Base-by-base conservation (phyloP, 495 filamentous ascomycete species). In the Trichoderma asperelloides region DNA sequence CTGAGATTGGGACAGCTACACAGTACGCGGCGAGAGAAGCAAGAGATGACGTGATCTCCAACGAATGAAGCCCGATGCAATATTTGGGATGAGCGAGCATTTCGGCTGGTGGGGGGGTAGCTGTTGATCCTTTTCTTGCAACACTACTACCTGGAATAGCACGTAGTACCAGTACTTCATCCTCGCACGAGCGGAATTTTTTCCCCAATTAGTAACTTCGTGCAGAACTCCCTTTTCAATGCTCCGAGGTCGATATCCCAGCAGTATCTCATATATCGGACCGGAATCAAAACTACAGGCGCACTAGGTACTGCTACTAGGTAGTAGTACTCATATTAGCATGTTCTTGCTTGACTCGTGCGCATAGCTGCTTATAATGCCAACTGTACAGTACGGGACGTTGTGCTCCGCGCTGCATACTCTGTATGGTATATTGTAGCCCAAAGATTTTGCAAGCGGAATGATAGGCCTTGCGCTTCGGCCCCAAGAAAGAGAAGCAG, bases 301-400 rank as follows among this genome's bases (percentile, higher is more conserved):
- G 33, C 33, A 37, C 33, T 37, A 37, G 33, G 33, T 37, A 37
- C 33, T 37, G 33, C 43, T 47, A 55, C 49, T 25, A n/a, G 3
- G 49, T 27, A n/a, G 9, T 60, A 60, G 55, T 30, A 28, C 55
- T 60, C n/a, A 12, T 18, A 8, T 51, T 60, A 60, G 55, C 27
- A 60, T 30, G 27, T 25, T 60, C 55, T 25, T 60, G 55, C 55
- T 60, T 60, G 55, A 60, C 55, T 60, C 55, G 55, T 30, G 55
- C 55, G 55, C 55, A 60, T 28, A n/a, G 49, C 49, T 25, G n/a
- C 43, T 16, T 3, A 47, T 47, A 15, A 3, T 15, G 11, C 13
- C 43, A 51, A n/a, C n/a, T 51, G n/a, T 1, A 9, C 21, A 8
- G 15, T 51, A 8, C 18, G 23, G 47, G 18, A 51, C 47, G 47